Conservation (phyloP, 1,139 yeast species). For the Debaryomycetaceae sp. region DNA sequence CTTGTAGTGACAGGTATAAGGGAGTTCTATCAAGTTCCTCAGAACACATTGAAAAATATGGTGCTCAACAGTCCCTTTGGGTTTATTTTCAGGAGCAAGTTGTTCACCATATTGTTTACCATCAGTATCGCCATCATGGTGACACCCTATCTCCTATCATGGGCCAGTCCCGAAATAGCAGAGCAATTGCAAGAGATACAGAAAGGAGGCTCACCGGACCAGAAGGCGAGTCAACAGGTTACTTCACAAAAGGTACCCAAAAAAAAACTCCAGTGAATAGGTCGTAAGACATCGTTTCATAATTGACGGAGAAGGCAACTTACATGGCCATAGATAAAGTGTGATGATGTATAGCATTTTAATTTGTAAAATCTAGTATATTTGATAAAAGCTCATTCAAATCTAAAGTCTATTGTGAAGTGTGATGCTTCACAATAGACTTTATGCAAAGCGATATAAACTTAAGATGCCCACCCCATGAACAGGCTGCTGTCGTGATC, state of each 20-base stretch:
- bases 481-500: not conserved
- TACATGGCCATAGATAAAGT: too few species aligned
- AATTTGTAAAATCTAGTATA: too few species aligned
- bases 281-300: too few species aligned
- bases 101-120: slow-evolving; percentile 34
- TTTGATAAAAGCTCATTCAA: too few species aligned
- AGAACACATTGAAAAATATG: slow-evolving; percentile 31
- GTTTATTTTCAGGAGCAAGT: slow-evolving; percentile 33
- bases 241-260: too few species aligned
- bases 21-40: slow-evolving; percentile 34
- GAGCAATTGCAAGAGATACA: slow-evolving; percentile 29
- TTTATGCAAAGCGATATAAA: too few species aligned
- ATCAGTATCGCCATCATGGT: slow-evolving; percentile 28
- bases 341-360: too few species aligned
- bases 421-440: too few species aligned
- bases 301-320: too few species aligned
- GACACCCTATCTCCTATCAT: slow-evolving; percentile 31
- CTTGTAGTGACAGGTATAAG: slow-evolving; percentile 21
- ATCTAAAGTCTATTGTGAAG: too few species aligned
- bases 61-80: slow-evolving; percentile 43
- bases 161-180: slow-evolving; percentile 38
- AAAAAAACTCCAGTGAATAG: too few species aligned
- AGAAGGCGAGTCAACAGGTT: not conserved
- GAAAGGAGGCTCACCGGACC: slow-evolving; percentile 2
- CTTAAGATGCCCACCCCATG: too few species aligned